Evolutionary conservation across 75 land plant species (phyloP), one percentile per base, ranked within the genome.

Genomic region (Isoetes taiwanensis): DNA sequence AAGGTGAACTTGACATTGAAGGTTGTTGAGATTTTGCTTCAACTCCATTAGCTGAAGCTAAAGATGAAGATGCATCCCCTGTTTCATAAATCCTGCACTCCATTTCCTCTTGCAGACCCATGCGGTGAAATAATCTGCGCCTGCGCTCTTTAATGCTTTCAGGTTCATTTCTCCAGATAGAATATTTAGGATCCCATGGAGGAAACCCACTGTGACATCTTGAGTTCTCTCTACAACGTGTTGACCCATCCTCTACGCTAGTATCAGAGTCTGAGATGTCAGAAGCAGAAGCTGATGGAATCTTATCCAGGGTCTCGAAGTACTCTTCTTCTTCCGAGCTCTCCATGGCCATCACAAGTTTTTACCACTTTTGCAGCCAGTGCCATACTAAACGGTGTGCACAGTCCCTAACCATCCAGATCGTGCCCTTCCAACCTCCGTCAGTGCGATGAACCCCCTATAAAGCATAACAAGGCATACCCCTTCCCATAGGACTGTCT

Each of bases 101-200:
- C 33, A 60, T 30, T 30, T 40, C 48, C 34, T 62, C 41, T 27
- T 25, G 54, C 14, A 90, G 72, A 2, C 91, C 96, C 72, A 86
- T 56, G 28, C 72, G 65, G 20, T 65, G 71, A 42, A 90, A 77
- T 25, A 90, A 76, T 2, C 86, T 73, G 17, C 52, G 58, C 35
- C 96, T 79, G 48, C 96, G 78, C 61, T 90, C 91, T 42, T 73
- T 39, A 3, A 90, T 73, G 43, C 86, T 77, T 3, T 66, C 60
- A 0, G 96, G 84, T 32, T 85, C 73, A 20, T 76, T 73, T 46
- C 74, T 73, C 91, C 91, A 86, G 30, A 86, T 62, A 1, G 81
- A 80, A 43, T 80, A 90, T 26, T 66, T 74, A 46, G 74, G 17
- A 11, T 5, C 27, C 31, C 62, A 33, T 19, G 26, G 17, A 16